Percentiles rank a stretch among this genome's conserved stretches.
Evolutionary conservation across 139 green algal genomes (phyloP).

Genomic region (Haematococcus lacustris): DNA sequence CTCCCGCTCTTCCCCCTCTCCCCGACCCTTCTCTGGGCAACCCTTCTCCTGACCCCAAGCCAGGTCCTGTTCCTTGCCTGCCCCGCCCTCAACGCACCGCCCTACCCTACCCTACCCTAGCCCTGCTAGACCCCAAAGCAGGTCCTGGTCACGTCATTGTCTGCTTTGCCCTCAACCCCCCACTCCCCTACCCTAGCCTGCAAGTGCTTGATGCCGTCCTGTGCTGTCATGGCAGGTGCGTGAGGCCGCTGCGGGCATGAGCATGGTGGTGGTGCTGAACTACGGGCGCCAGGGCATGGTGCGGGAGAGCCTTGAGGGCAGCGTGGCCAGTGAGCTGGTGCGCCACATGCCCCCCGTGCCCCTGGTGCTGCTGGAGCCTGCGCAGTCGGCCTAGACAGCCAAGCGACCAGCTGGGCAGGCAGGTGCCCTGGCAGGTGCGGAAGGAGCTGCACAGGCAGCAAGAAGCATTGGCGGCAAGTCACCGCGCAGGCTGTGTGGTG

Average conservation of each 20-base stretch:
- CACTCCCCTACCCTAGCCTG: too few relatives aligned
- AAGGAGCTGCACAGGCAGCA: too few relatives aligned
- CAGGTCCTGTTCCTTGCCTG: neutral
- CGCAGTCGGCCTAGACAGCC: too few relatives aligned
- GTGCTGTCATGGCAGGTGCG: too few relatives aligned
- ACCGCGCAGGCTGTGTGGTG: too few relatives aligned
- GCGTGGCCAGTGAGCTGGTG: constrained; percentile 8
- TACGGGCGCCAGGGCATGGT: constrained; percentile 15
- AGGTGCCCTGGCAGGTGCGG: too few relatives aligned
- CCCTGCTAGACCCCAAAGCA: neutral
- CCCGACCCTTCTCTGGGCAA: too few relatives aligned
- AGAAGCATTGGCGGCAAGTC: too few relatives aligned
- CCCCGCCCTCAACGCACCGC: neutral
- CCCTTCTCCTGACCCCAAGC: too few relatives aligned
- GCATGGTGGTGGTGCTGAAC: constrained; percentile 21
- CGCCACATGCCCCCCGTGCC: constrained; percentile 15
- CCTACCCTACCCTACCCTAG: neutral
- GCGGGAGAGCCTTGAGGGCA: constrained; percentile 14
- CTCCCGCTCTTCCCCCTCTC: too few relatives aligned
- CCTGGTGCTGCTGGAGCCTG: constrained; percentile 21
- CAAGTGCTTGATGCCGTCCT: neutral
- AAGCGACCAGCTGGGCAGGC: too few relatives aligned
- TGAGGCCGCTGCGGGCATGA: neutral
- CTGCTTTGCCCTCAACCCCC: neutral
- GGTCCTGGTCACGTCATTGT: neutral